These are phyloP conservation scores for Deuterostichococcus epilithicus DNA, from an alignment of 139 green algal species.

Conservation along the genomic window DNA sequence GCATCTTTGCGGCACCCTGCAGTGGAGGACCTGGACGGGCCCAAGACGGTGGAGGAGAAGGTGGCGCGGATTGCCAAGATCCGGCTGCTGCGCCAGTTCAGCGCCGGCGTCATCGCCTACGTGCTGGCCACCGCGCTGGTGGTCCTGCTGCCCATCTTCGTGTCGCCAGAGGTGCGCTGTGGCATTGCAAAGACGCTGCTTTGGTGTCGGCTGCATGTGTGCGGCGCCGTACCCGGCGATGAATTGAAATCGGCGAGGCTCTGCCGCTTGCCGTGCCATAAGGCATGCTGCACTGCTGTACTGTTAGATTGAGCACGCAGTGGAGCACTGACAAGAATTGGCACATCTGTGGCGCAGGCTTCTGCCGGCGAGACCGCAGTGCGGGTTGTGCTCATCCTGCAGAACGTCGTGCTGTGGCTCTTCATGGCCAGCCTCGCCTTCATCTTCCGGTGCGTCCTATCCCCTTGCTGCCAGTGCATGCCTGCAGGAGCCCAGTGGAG, in stretches of 20 bases:
- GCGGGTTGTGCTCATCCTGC: conserved; percentile 17
- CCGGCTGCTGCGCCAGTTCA: conserved; percentile 46
- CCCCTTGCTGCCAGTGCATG: not conserved
- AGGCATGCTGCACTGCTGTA: too few relatives aligned
- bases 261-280: too few relatives aligned
- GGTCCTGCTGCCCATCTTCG: conserved; percentile 40
- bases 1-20: not conserved
- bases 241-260: too few relatives aligned
- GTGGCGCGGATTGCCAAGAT: conserved; percentile 40
- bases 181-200: too few relatives aligned
- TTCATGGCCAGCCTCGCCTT: conserved; percentile 35
- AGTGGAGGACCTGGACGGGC: conserved; percentile 32
- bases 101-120: conserved; percentile 41
- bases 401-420: conserved; percentile 29
- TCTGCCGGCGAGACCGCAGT: conserved; percentile 8
- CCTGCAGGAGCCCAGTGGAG: not conserved
- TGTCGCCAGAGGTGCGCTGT: conserved; percentile 25
- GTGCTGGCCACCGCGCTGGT: conserved; percentile 27
- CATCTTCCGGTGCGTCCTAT: conserved; percentile 37
- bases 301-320: too few relatives aligned
- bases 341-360: not conserved
- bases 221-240: too few relatives aligned
- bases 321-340: too few relatives aligned
- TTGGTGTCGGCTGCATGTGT: too few relatives aligned
- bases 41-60: conserved; percentile 47